Percentiles rank a stretch among this genome's conserved stretches.
phyloP scores from a whole-genome alignment of 345 rosid genomes.

The Gossypioides kirkii region DNA sequence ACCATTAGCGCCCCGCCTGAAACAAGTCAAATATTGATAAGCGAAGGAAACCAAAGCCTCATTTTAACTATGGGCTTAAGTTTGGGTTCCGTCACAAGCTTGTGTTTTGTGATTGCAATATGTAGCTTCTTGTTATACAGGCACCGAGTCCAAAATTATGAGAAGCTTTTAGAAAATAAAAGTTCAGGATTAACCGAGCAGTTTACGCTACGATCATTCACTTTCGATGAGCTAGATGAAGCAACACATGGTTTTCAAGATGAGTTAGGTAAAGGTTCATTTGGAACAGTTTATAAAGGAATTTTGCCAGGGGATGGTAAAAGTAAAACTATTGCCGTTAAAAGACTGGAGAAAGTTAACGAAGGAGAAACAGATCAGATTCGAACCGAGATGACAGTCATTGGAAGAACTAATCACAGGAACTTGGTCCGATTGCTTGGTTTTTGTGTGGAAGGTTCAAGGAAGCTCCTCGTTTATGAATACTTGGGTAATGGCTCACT shows the following conservation, averaged over 20 bases:
- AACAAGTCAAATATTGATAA: neutral
- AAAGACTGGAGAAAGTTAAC: conserved; percentile 30
- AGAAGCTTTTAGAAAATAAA: neutral
- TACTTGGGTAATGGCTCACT: conserved; percentile 42
- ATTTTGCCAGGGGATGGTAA: neutral
- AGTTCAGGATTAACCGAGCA: neutral
- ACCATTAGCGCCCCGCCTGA: neutral
- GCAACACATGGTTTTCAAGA: conserved; percentile 26
- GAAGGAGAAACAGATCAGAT: conserved; percentile 35
- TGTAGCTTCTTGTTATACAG: conserved; percentile 9
- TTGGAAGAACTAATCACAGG: conserved; percentile 39
- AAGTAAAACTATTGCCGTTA: conserved; percentile 23
- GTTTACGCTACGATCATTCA: conserved; percentile 18
- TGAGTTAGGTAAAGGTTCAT: conserved; percentile 26
- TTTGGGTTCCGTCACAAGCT: conserved; percentile 19
- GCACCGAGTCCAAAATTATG: neutral
- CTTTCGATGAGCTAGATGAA: conserved; percentile 14
- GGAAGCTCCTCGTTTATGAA: conserved; percentile 41
- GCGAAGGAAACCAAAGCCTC: neutral
- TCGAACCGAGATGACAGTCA: conserved; percentile 34
- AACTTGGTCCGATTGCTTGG: conserved; percentile 40
- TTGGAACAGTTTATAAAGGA: conserved; percentile 30
- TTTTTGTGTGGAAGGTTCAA: conserved; percentile 36
- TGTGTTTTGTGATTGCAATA: neutral
- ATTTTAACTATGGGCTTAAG: conserved; percentile 3